Percentiles rank a stretch among this genome's conserved stretches.
Conservation (phyloP, 1,284 basidiomycete genomes). For the Chalciporus sp. region DNA sequence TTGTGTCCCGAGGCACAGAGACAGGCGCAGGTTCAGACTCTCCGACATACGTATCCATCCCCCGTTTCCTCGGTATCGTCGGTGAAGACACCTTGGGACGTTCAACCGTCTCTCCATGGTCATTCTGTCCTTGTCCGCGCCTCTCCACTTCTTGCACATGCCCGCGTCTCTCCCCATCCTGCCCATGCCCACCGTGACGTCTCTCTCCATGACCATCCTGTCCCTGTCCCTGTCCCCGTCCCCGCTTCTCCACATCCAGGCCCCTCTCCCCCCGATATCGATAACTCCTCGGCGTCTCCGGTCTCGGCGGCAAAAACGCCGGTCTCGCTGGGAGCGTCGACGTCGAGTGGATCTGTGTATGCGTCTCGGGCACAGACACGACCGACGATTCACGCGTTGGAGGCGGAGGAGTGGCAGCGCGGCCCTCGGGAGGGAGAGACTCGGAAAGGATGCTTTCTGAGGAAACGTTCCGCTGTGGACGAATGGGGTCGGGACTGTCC, state of each 20-base stretch:
- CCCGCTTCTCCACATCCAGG: neutral
- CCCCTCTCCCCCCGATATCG: constrained; percentile 1
- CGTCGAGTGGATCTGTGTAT: neutral
- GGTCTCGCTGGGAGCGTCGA: constrained; percentile 9
- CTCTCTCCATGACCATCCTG: neutral
- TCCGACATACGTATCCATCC: constrained; percentile 6
- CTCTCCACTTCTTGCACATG: no score
- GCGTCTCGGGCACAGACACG: constrained; percentile 18
- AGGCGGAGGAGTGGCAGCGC: constrained; percentile 29
- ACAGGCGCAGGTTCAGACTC: neutral
- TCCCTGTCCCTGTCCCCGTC: constrained; percentile 6
- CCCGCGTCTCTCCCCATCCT: no score
- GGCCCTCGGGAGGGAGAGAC: constrained; percentile 20
- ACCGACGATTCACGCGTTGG: constrained; percentile 35
- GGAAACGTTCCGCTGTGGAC: constrained; percentile 9
- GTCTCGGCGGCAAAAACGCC: constrained; percentile 26
- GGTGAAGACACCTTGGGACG: constrained; percentile 1
- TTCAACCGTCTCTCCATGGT: no score
- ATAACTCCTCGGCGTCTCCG: constrained; percentile 20
- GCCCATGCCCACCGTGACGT: no score
- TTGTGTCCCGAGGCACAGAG: constrained; percentile 9
- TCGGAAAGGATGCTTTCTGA: constrained; percentile 20
- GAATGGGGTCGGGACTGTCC: constrained; percentile 16
- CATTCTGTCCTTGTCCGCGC: no score
- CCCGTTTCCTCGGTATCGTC: constrained; percentile 5